A percentile compares a stretch with the other conserved stretches of the same genome.
Conservation (phyloP, 148 eudicot species). For the Salicornia ramosissima region DNA sequence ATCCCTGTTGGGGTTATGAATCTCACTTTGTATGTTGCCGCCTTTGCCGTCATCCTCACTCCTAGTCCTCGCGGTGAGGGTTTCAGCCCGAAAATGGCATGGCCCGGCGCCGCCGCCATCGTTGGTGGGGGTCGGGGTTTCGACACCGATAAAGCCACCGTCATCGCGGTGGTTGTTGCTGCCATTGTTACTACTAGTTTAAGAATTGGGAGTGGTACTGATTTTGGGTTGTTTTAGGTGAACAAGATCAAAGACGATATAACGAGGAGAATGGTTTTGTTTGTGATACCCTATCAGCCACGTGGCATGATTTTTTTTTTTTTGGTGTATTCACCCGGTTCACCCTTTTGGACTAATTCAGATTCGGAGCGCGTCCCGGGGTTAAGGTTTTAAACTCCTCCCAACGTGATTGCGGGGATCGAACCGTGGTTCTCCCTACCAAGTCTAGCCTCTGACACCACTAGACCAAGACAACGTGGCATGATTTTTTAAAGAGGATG, state of each 20-base stretch:
- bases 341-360: too few species aligned
- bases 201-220: too few species aligned
- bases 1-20: slow-evolving; percentile 49
- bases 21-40: slow-evolving; percentile 62
- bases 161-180: slow-evolving; percentile 40
- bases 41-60: slow-evolving; percentile 44
- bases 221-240: neutral
- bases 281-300: slow-evolving; percentile 18
- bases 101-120: slow-evolving; percentile 20
- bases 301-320: too few species aligned
- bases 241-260: neutral
- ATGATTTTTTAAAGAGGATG: slow-evolving; percentile 15
- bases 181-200: slow-evolving; percentile 14
- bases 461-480: too few species aligned
- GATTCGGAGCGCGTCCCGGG: too few species aligned
- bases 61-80: slow-evolving; percentile 17
- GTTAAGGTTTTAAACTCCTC: too few species aligned
- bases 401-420: too few species aligned
- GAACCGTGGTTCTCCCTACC: too few species aligned
- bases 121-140: slow-evolving; percentile 25
- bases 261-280: neutral
- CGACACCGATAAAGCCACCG: slow-evolving; percentile 49
- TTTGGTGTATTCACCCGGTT: too few species aligned
- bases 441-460: too few species aligned
- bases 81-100: slow-evolving; percentile 43